phyloP scores from a whole-genome alignment of 306 rosid genomes.

The Lathyrus sativus region DNA sequence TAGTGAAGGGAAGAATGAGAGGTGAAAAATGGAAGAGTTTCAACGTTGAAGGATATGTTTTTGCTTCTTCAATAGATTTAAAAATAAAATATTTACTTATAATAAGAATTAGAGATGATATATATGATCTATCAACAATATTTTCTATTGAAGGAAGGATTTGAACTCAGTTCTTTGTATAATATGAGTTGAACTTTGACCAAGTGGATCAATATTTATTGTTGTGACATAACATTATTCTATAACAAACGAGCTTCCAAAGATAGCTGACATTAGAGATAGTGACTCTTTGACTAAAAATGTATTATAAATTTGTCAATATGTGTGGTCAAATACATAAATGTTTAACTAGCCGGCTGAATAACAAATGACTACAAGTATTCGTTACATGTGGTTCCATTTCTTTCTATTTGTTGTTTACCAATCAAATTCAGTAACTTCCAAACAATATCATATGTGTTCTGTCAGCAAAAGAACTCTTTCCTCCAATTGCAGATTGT shows the following conservation, averaged over 20 bases:
- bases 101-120: too few relatives aligned
- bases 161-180: too few relatives aligned
- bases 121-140: too few relatives aligned
- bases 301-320: constrained; percentile 6
- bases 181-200: background rate
- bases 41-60: background rate
- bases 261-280: constrained; percentile 29
- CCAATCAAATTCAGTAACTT: constrained; percentile 35
- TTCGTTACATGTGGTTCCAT: constrained; percentile 19
- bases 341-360: constrained; percentile 47
- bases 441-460: background rate
- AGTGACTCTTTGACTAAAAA: constrained; percentile 28
- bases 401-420: constrained; percentile 38
- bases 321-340: constrained; percentile 27
- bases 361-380: constrained; percentile 32
- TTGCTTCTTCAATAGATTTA: constrained; percentile 13
- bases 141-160: too few relatives aligned
- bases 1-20: constrained; percentile 1
- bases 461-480: constrained; percentile 16
- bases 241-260: constrained; percentile 25
- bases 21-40: constrained; percentile 9
- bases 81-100: too few relatives aligned
- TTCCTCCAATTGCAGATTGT: background rate
- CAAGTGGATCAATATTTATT: background rate
- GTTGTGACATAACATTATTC: background rate